Percentiles rank a stretch among this genome's conserved stretches.
These are phyloP conservation scores for Hyparrhenia diplandra DNA, from an alignment of 176 grass and related monocot genomes.

Conservation along the genomic window DNA sequence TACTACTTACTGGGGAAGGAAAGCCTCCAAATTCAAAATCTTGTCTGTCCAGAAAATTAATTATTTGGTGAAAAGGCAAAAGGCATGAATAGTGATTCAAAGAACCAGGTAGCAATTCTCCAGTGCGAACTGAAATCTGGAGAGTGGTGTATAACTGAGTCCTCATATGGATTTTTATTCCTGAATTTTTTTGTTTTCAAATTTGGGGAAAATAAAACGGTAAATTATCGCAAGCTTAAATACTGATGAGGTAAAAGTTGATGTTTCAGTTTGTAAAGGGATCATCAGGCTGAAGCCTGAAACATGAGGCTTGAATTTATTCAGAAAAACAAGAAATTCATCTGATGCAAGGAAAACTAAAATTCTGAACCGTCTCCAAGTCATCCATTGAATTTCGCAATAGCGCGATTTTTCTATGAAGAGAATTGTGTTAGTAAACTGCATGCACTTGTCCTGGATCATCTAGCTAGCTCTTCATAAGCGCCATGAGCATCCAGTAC, in stretches of 20 bases:
- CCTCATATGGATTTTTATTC: not conserved
- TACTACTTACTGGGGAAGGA: conserved; percentile 29
- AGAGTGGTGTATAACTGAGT: not conserved
- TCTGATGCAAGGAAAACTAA: not conserved
- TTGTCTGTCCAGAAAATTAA: not conserved
- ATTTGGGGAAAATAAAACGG: not conserved
- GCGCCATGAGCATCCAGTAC: not conserved
- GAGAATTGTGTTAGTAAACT: conserved; percentile 25
- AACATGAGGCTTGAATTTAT: not conserved
- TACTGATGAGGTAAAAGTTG: not conserved
- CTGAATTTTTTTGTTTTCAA: not conserved
- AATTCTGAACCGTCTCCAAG: not conserved
- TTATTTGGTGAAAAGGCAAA: not conserved
- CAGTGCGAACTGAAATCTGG: not conserved
- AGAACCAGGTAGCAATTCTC: not conserved
- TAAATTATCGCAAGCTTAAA: not conserved
- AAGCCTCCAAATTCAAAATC: not conserved
- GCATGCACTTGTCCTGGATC: conserved; percentile 4
- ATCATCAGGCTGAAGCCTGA: not conserved
- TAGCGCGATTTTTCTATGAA: conserved; percentile 1
- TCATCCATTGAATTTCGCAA: not conserved
- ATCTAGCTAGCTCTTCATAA: not conserved
- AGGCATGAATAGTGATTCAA: not conserved
- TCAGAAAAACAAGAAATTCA: not conserved
- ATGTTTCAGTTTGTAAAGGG: not conserved